Conservation (phyloP, 2,329 filamentous ascomycete species). For the Colletotrichum chrysophilum region DNA sequence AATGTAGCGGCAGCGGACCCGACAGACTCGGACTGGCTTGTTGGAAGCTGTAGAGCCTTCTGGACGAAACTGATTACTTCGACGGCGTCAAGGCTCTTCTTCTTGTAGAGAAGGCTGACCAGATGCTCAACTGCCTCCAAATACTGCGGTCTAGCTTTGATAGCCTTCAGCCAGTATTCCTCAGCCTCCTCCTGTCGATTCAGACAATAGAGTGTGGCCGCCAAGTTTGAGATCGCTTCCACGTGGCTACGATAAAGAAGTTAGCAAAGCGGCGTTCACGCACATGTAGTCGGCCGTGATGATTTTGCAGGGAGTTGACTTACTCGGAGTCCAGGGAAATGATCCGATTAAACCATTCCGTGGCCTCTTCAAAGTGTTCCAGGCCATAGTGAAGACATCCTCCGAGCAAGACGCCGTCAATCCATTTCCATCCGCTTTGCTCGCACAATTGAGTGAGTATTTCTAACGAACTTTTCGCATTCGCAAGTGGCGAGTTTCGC, state of each 20-base stretch:
- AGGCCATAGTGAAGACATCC: constrained; percentile 93
- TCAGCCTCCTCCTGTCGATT: constrained; percentile 85
- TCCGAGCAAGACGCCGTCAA: constrained; percentile 89
- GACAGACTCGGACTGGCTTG: constrained; percentile 39
- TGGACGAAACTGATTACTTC: constrained; percentile 88
- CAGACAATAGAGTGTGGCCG: constrained; percentile 85
- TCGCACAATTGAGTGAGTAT: constrained; percentile 77
- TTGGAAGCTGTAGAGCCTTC: constrained; percentile 57
- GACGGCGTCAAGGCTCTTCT: constrained; percentile 84
- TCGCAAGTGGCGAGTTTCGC: constrained; percentile 1
- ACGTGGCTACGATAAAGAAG: constrained; percentile 66
- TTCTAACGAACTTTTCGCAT: constrained; percentile 71
- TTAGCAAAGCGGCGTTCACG: background rate
- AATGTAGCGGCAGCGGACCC: background rate
- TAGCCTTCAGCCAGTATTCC: constrained; percentile 82
- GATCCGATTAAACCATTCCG: constrained; percentile 76
- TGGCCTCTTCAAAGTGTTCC: constrained; percentile 79
- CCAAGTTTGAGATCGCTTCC: constrained; percentile 92
- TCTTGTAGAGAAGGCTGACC: constrained; percentile 84
- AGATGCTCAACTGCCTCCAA: constrained; percentile 96
- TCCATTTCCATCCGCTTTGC: constrained; percentile 85
- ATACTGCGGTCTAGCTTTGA: constrained; percentile 83
- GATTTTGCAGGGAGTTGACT: constrained; percentile 27
- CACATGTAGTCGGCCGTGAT: background rate
- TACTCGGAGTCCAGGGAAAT: constrained; percentile 61